These are phyloP conservation scores for Bolboschoenus planiculmis DNA, from an alignment of 176 grass and related monocot species.

Conservation along the genomic window DNA sequence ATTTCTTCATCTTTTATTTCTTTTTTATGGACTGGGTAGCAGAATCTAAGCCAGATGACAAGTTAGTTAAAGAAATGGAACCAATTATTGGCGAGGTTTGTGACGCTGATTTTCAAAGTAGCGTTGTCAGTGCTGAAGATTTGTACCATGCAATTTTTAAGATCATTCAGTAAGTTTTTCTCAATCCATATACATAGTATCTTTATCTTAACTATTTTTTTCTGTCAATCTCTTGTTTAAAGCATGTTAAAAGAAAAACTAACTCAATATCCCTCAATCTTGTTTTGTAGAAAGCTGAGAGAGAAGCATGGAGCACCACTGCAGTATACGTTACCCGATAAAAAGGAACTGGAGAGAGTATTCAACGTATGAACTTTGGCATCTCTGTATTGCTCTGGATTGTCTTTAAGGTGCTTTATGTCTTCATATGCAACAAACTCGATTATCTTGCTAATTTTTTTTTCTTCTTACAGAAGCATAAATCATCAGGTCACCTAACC, in stretches of 20 bases:
- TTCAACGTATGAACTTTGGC: constrained; percentile 21
- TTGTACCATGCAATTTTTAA: constrained; percentile 60
- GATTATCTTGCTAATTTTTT: background rate
- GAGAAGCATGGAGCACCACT: constrained; percentile 29
- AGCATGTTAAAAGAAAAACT: background rate
- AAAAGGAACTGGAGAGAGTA: accelerated
- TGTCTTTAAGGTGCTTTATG: background rate
- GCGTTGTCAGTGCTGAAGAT: background rate
- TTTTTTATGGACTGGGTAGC: background rate
- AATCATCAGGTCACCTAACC: background rate
- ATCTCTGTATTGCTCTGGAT: background rate
- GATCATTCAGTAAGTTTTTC: constrained; percentile 47
- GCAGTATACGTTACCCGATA: constrained; percentile 42
- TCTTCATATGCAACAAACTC: background rate
- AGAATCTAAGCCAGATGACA: background rate
- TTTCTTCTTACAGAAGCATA: background rate
- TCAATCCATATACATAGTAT: background rate
- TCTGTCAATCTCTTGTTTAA: background rate
- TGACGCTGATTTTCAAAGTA: background rate
- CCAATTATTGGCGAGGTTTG: background rate
- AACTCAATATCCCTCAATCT: background rate
- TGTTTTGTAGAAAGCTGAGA: constrained; percentile 34
- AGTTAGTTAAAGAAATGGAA: background rate
- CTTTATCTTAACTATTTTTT: background rate
- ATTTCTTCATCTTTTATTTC: background rate